Conservation (phyloP, 2,329 filamentous ascomycete genomes). For the Geoglossum cookeanum region DNA sequence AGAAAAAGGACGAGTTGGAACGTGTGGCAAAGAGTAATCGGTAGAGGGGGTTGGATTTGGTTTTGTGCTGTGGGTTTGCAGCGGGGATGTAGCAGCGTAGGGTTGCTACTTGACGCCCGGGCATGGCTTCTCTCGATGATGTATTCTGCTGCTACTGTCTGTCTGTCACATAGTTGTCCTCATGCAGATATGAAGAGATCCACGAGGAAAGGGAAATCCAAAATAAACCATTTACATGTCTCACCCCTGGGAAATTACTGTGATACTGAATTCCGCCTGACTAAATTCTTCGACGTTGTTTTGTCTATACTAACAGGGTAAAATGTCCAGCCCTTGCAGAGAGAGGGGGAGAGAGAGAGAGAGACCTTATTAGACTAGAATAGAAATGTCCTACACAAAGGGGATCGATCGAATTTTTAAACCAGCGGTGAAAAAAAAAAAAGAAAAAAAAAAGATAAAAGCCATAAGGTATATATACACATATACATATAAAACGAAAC, state of each 20-base stretch:
- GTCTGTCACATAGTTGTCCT: not conserved
- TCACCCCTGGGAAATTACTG: not conserved
- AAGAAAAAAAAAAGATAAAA: no score
- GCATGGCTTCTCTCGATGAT: not conserved
- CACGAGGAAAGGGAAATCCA: not conserved
- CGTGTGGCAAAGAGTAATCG: constrained; percentile 99
- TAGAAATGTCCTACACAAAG: no score
- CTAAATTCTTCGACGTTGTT: no score
- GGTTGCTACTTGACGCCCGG: not conserved
- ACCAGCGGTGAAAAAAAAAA: no score
- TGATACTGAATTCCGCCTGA: no score
- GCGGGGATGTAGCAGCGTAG: not conserved
- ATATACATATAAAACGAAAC: no score
- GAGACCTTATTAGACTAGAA: no score
- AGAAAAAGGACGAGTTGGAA: constrained; percentile 99
- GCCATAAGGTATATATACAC: no score
- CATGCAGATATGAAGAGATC: not conserved
- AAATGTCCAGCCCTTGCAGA: no score
- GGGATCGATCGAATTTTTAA: no score
- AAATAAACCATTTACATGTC: not conserved
- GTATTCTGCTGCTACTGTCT: not conserved
- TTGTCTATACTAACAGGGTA: no score
- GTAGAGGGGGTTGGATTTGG: constrained; percentile 41
- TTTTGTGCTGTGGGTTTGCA: not conserved
- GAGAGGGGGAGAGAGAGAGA: no score